These are phyloP conservation scores for Hyphodiscus hymeniophilus DNA, from an alignment of 495 filamentous ascomycete genomes.

Conservation along the genomic window DNA sequence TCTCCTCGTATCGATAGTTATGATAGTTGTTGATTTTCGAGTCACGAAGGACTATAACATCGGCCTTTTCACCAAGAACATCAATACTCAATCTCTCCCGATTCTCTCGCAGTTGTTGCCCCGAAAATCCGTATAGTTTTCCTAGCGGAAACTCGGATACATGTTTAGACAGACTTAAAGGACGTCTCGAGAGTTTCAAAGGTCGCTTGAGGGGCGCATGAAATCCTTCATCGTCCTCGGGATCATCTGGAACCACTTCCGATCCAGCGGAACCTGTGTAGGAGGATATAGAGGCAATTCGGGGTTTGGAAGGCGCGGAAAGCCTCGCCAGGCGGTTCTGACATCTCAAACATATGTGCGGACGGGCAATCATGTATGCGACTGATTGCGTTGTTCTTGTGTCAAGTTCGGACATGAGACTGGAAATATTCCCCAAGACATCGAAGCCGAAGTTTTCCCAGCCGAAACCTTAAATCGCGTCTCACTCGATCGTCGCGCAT, in stretches of 20 bases:
- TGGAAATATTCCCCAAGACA: background rate
- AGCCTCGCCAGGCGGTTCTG: constrained; percentile 28
- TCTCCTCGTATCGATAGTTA: background rate
- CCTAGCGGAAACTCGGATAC: background rate
- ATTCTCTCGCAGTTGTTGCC: constrained; percentile 2
- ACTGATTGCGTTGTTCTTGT: background rate
- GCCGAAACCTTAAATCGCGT: constrained; percentile 11
- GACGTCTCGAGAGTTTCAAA: background rate
- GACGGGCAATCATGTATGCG: constrained; percentile 36
- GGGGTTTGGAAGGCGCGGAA: constrained; percentile 11
- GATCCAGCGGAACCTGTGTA: background rate
- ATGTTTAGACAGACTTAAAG: background rate
- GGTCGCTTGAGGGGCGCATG: background rate
- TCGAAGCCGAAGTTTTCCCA: constrained; percentile 1
- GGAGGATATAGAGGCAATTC: constrained; percentile 10
- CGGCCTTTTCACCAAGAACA: constrained; percentile 29
- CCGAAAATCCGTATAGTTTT: constrained; percentile 12
- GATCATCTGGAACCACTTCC: background rate
- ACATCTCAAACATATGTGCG: constrained; percentile 43
- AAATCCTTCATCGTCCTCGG: background rate
- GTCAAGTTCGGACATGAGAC: background rate
- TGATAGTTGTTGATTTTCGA: constrained; percentile 18
- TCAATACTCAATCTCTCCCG: constrained; percentile 13
- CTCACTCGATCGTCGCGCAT: too few species aligned
- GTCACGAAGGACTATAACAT: constrained; percentile 36